Evolutionary conservation across 2,329 filamentous ascomycete genomes (phyloP).

Genomic region (Nannizziopsis barbatae): DNA sequence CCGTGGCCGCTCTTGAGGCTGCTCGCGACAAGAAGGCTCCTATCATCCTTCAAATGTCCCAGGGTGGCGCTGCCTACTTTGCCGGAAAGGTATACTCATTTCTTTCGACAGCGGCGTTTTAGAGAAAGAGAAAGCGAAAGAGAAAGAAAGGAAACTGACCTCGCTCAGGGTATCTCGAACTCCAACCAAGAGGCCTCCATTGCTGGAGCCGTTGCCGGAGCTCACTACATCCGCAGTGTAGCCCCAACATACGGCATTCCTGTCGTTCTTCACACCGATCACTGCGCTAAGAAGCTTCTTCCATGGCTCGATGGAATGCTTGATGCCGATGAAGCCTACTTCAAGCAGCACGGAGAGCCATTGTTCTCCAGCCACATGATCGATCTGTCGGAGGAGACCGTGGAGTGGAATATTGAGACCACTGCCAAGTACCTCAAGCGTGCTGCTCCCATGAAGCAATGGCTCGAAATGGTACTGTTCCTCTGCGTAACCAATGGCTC

Average conservation of each 20-base stretch:
- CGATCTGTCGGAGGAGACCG: conserved; percentile 83
- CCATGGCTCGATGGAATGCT: conserved; percentile 96
- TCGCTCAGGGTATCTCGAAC: conserved; percentile 59
- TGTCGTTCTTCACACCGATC: conserved; percentile 91
- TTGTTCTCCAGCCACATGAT: conserved; percentile 99
- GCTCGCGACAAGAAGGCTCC: conserved; percentile 84
- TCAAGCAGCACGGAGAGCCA: conserved; percentile 84
- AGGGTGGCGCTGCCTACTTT: conserved; percentile 89
- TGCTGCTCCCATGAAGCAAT: conserved; percentile 93
- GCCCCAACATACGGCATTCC: conserved; percentile 81
- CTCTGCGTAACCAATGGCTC: background rate
- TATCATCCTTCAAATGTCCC: conserved; percentile 84
- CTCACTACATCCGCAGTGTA: conserved; percentile 84
- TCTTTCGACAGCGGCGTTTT: background rate
- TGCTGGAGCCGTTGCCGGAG: conserved; percentile 73
- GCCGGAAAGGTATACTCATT: conserved; percentile 57
- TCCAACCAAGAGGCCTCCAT: conserved; percentile 78
- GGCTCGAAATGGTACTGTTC: conserved; percentile 80
- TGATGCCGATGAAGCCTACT: conserved; percentile 86
- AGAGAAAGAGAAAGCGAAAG: background rate
- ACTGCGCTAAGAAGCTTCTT: conserved; percentile 98
- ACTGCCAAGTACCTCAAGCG: conserved; percentile 90
- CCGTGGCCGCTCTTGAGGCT: conserved; percentile 81
- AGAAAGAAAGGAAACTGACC: conserved; percentile 3
- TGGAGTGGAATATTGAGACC: conserved; percentile 83